Evolutionary conservation across 768 basidiomycete species (phyloP), one percentile per base, ranked within the genome.

Genomic region (Bullera alba): DNA sequence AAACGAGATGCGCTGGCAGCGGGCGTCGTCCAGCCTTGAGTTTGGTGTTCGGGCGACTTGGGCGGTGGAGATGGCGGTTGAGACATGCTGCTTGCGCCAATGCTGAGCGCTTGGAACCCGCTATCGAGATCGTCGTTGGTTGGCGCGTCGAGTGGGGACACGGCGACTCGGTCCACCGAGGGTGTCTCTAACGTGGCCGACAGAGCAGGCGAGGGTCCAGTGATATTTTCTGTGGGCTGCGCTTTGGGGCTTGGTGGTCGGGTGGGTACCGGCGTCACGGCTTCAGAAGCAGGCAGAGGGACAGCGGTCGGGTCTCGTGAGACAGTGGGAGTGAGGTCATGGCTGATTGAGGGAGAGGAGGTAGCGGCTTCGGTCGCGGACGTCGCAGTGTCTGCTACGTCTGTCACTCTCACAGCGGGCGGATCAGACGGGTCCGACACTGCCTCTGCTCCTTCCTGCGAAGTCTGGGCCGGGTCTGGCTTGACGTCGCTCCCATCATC

Each of bases 81-180:
- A 21, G 1, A 21, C 3, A 27, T 22, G 46, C 39, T 38, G 1
- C 45, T 42, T 6, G 42, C 56, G 19, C 66, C 66, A 14, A 68
- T 62, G 4, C 63, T 56, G 10, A 68, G 51, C 5, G 58, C 36
- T 32, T 58, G 53, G 59, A 68, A 68, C 23, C 65, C 60, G 35
- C 59, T 61, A 28, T 67, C 63, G 32, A 50, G n/a, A 3, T 52
- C 46, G 6, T 25, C 19, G 1, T 35, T 42, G 4, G 56, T 22
- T 3, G 65, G 60, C 6, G 60, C 46, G 26, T 68, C 66, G 30
- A 68, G 59, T 6, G 66, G 66, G 7, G 65, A 68, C 7, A 65
- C 63, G 5, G 63, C 61, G 1, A 68, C 65, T 14, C 65, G 56
- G 41, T 64, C 65, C 4, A 35, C 43, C 2, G 57, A 57, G 15